These are phyloP conservation scores for Lepiota venenata DNA, from an alignment of 768 basidiomycete species.

Conservation along the genomic window DNA sequence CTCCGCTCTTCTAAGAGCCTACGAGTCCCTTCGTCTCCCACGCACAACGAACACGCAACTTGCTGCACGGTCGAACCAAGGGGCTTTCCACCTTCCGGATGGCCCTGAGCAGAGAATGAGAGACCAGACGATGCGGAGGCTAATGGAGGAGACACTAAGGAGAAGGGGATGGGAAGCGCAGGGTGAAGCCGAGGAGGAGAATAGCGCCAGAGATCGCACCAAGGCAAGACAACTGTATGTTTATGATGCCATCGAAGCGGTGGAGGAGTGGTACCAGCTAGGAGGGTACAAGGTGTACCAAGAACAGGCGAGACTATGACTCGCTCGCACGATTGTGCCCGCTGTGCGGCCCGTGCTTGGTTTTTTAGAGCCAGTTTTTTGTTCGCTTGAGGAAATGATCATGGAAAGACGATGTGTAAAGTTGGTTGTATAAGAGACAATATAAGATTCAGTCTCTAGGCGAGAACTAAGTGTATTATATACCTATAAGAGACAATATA, in stretches of 20 bases:
- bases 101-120: slow-evolving; percentile 52
- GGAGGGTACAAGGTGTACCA: background rate
- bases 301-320: background rate
- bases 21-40: slow-evolving; percentile 48
- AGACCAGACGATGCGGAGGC: slow-evolving; percentile 46
- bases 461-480: too few relatives aligned
- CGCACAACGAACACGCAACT: slow-evolving; percentile 49
- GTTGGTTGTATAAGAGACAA: too few relatives aligned
- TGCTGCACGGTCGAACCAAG: slow-evolving; percentile 47
- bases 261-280: slow-evolving; percentile 42
- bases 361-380: too few relatives aligned
- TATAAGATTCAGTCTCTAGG: too few relatives aligned
- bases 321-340: too few relatives aligned
- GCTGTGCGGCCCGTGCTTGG: too few relatives aligned
- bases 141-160: slow-evolving; percentile 39
- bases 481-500: too few relatives aligned
- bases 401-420: too few relatives aligned
- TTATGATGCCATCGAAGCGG: slow-evolving; percentile 53
- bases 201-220: slow-evolving; percentile 51
- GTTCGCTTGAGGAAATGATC: too few relatives aligned
- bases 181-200: slow-evolving; percentile 17
- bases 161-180: slow-evolving; percentile 16
- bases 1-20: slow-evolving; percentile 44
- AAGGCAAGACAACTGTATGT: slow-evolving; percentile 46
- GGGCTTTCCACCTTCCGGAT: slow-evolving; percentile 55